Evolutionary conservation across 495 filamentous ascomycete species (phyloP), one percentile per base, ranked within the genome.

Genomic region (Saxispiralis lemnorum): DNA sequence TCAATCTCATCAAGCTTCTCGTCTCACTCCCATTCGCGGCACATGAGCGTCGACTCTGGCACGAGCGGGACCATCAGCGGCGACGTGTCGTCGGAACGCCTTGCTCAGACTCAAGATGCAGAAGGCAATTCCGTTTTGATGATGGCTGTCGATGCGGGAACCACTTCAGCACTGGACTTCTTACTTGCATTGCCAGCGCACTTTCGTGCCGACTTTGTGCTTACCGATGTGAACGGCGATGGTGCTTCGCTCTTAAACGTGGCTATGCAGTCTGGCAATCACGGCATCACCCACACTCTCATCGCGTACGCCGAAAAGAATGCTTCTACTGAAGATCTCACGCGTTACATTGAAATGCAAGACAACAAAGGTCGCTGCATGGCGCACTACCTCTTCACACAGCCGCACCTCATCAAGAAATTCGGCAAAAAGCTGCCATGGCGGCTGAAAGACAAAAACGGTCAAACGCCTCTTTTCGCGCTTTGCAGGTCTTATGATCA

Each of bases 401-500:
- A 82, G 3, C 89, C 88, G 2, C 70, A 73, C 17, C 65, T 96
- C 28, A 83, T 96, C 54, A 62, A 63, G 19, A 66, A 71, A 35
- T 72, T 96, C 35, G 84, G 83, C 12, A 66, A 68, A 18, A 57
- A 87, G 53, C 61, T 96, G 37, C 83, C 88, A 7, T 99, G 92
- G 92, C 71, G 74, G 38, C 71, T 83, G 52, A 85, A 79, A 49
- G 92, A 99, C 58, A 93, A 82, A 52, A 93, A 94, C 59, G 92
- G 89, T 0, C 88, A 95, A 59, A 99, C 92, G 5, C 92, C 92
- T 6, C 63, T 99, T 11, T 95, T 95, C 56, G 92, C 92, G 7
- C 65, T 96, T 4, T 94, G 84, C 58, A 73, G 92, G 45, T 94
- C 84, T 0, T 99, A 99, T 56, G 92, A 99, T 57, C 84, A 99